Percentiles rank a stretch among this genome's conserved stretches.
phyloP scores from a whole-genome alignment of 169 alveolate genomes.

The Perkinsus olseni region DNA sequence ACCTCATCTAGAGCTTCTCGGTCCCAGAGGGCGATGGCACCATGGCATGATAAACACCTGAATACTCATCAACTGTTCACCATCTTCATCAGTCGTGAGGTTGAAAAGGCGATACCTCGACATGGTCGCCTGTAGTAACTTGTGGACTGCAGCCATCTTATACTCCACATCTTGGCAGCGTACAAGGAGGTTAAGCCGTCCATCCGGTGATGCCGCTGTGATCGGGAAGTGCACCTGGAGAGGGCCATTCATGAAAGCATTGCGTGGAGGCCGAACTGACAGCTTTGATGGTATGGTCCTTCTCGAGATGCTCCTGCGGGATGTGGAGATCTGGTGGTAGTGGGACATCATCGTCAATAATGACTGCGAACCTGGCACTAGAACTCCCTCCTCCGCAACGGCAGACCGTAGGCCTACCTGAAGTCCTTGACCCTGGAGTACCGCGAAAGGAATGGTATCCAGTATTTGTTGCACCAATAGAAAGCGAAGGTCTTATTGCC shows the following conservation, averaged over 20 bases:
- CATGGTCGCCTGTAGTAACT: neutral
- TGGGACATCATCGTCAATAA: neutral
- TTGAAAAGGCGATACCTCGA: neutral
- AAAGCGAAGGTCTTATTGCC: neutral
- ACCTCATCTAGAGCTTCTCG: neutral
- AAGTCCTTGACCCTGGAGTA: neutral
- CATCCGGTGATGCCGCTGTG: neutral
- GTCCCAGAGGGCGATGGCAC: neutral
- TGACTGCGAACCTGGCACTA: neutral
- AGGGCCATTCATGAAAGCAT: neutral
- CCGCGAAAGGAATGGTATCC: neutral
- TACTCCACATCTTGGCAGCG: neutral
- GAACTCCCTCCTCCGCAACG: too few relatives aligned
- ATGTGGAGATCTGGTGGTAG: neutral
- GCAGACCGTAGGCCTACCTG: neutral
- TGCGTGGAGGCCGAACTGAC: neutral
- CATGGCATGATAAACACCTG: neutral
- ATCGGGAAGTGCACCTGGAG: neutral
- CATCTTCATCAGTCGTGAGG: neutral
- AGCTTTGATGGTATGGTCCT: neutral
- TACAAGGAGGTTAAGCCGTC: neutral
- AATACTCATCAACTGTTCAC: neutral
- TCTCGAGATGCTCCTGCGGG: neutral
- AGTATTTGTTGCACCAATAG: neutral
- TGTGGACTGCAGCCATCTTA: neutral